Evolutionary conservation across 1,284 basidiomycete genomes (phyloP).

Genomic region (Trichosporon ovoides): DNA sequence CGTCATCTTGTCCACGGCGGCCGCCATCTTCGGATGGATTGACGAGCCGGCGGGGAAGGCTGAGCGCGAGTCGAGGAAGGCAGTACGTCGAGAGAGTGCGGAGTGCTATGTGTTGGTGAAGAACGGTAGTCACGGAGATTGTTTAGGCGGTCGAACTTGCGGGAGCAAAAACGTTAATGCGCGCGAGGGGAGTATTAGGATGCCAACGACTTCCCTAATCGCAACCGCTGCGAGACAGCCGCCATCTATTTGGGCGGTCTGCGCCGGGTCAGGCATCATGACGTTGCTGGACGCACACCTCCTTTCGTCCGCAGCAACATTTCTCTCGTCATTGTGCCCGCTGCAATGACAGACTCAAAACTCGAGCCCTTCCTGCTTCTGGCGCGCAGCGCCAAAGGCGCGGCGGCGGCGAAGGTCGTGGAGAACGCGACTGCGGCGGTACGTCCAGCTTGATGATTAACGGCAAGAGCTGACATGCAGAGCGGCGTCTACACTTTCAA

Average conservation of each 20-base stretch:
- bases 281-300: neutral
- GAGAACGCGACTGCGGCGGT: constrained; percentile 75
- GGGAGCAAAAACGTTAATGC: neutral
- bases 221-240: no score
- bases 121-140: neutral
- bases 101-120: neutral
- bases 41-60: neutral
- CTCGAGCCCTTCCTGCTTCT: constrained; percentile 83
- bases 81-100: no score
- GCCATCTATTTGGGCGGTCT: no score
- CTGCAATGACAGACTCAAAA: constrained; percentile 26
- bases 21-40: constrained; percentile 11
- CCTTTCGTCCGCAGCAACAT: neutral
- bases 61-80: neutral
- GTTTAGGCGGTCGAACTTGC: neutral
- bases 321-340: neutral
- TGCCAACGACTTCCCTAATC: neutral
- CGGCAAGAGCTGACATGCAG: constrained; percentile 30
- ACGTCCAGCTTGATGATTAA: constrained; percentile 8
- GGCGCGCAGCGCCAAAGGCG: constrained; percentile 81
- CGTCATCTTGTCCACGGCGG: constrained; percentile 27
- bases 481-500: constrained; percentile 85
- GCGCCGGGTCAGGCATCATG: neutral
- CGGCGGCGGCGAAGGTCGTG: constrained; percentile 80
- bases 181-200: neutral